Conservation (phyloP, 140 eudicot species). For the Stevia rebaudiana region DNA sequence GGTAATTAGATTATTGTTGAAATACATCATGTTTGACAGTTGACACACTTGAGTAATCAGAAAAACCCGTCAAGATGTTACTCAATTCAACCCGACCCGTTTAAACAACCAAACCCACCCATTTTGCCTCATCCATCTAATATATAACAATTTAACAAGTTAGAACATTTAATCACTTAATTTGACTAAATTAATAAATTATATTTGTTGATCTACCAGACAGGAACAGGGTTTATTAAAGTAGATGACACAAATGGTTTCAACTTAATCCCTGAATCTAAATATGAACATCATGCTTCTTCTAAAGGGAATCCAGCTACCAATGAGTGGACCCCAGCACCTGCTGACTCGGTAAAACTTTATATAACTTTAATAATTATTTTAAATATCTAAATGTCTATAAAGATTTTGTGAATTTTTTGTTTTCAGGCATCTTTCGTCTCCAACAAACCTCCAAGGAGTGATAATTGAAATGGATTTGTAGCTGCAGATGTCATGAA, state of each 20-base stretch:
- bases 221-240: constrained; percentile 94
- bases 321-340: constrained; percentile 86
- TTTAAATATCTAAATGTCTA: too few relatives aligned
- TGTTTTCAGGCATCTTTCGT: constrained; percentile 43
- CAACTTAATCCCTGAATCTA: constrained; percentile 45
- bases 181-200: constrained; percentile 13
- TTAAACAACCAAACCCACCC: neutral
- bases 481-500: constrained; percentile 1
- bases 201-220: constrained; percentile 38
- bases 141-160: neutral
- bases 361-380: neutral
- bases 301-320: constrained; percentile 93
- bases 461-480: constrained; percentile 48
- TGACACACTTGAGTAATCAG: neutral
- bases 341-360: constrained; percentile 39
- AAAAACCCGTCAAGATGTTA: neutral
- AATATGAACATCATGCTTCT: constrained; percentile 40
- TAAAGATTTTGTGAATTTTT: constrained; percentile 2
- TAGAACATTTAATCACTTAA: too few relatives aligned
- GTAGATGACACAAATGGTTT: constrained; percentile 45
- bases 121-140: neutral
- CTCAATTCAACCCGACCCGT: neutral
- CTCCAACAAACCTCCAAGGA: constrained; percentile 62
- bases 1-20: constrained; percentile 25
- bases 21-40: neutral